Evolutionary conservation across 371 early-diverging fungal genomes (phyloP), one percentile per base, ranked within the genome.

Genomic region (Zopfochytrium polystomum): DNA sequence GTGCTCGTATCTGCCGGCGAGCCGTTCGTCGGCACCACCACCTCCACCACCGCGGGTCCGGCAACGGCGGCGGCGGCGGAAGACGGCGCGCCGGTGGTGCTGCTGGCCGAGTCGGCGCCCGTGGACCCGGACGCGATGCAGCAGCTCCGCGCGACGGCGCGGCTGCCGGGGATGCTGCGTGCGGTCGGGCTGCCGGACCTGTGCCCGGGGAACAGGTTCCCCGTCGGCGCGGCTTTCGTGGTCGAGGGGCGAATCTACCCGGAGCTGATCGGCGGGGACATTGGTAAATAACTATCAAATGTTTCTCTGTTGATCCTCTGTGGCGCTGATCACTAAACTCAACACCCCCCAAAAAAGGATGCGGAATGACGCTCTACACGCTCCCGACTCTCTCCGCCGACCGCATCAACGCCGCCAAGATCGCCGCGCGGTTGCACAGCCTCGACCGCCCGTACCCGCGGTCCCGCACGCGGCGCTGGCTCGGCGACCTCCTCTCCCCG

Each of bases 151-250:
- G 49, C 52, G n/a, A 71, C 73, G 1, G 67, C 73, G 20, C 65
- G 51, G 48, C 47, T 80, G 1, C 66, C 67, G 5, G 74, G 75
- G 26, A 67, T 79, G 67, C 52, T 62, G 5, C 70, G 23, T 57
- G 65, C 54, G 1, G 58, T 76, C 22, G 83, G 83, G 20, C 78
- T 79, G 63, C 82, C 83, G 0, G 83, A 82, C 58, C 69, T 82
- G 25, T 81, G 81, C 58, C 74, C 77, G 30, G 83, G 83, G 57
- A 67, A 51, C 20, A 43, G 58, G 25, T 66, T 51, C 44, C 65
- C 69, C n/a, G 59, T 70, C 27, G 70, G 83, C 33, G 77, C 76
- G 0, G 71, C 75, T 1, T 80, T 82, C 50, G 63, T 70, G 31
- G 68, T 77, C 0, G 55, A 67, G 35, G 70, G 65, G 22, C 46